Evolutionary conservation across 352 stramenopile species (phyloP).

Genomic region (Globisporangium paddicum): DNA sequence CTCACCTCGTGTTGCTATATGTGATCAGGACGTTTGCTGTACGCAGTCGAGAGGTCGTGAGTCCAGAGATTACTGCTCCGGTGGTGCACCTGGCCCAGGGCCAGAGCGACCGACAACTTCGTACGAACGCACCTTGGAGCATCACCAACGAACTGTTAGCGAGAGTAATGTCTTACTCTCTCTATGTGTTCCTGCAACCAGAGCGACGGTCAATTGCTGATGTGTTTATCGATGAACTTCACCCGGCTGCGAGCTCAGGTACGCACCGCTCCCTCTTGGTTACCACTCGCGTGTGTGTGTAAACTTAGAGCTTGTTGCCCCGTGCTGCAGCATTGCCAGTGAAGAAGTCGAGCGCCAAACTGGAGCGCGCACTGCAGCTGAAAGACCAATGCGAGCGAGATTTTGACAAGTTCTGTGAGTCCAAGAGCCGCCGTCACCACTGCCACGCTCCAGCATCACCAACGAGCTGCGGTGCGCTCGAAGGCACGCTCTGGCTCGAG

Average conservation of each 20-base stretch:
- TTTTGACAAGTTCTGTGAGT: constrained; percentile 36
- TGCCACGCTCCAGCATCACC: not conserved
- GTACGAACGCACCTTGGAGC: not conserved
- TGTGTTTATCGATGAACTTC: not conserved
- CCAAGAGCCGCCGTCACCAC: constrained; percentile 21
- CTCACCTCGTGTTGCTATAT: not conserved
- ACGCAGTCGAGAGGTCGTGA: not conserved
- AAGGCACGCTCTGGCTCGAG: constrained; percentile 21
- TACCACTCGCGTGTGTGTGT: not conserved
- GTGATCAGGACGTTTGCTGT: constrained; percentile 1
- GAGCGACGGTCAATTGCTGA: constrained; percentile 1
- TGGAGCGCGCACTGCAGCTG: constrained; percentile 48
- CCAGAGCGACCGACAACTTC: constrained; percentile 4
- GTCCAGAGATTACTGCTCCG: not conserved
- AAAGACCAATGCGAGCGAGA: constrained; percentile 54
- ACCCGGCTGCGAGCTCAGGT: not conserved
- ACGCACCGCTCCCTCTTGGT: not conserved
- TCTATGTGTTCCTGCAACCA: not conserved
- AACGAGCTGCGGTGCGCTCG: constrained; percentile 3
- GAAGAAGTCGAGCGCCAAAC: constrained; percentile 30
- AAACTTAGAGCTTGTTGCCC: not conserved
- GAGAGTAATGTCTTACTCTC: not conserved
- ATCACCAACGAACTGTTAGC: not conserved
- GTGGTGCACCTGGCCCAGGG: not conserved
- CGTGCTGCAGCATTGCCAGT: constrained; percentile 4